A percentile compares a stretch with the other conserved stretches of the same genome.
phyloP scores from a whole-genome alignment of 257 asterid genomes.

The Nicotiana otophora region DNA sequence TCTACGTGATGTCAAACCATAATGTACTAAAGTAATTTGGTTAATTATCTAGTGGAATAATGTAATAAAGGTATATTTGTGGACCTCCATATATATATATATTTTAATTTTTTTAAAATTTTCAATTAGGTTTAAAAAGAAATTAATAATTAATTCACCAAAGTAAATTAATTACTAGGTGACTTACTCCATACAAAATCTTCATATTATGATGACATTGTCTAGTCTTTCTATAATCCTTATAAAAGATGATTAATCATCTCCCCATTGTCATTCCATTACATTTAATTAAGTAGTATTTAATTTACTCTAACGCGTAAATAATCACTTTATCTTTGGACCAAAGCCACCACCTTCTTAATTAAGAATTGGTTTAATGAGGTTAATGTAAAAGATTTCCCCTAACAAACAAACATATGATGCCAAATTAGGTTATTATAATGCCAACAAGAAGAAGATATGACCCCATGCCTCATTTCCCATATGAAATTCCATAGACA shows the following conservation, averaged over 20 bases:
- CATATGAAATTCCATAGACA: conserved; percentile 13
- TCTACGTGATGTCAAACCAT: conserved; percentile 16
- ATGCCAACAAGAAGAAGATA: not conserved
- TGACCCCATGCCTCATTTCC: conserved; percentile 2
- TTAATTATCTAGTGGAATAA: not conserved
- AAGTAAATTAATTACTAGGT: not conserved
- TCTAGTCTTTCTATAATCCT: not conserved
- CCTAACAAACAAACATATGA: conserved; percentile 4
- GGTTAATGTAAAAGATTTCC: not conserved
- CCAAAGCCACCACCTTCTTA: conserved; percentile 7
- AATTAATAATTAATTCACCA: not conserved
- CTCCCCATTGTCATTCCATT: conserved; percentile 5
- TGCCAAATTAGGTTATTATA: not conserved
- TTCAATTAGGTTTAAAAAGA: not conserved
- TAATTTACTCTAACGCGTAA: conserved; percentile 1
- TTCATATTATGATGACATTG: conserved; percentile 2
- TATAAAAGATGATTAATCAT: not conserved
- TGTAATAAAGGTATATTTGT: not conserved
- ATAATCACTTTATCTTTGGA: conserved; percentile 3
- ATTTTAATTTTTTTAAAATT: not conserved
- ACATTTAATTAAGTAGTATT: not conserved
- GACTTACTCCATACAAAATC: conserved; percentile 3
- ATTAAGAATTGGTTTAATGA: not conserved
- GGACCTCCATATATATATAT: not conserved
- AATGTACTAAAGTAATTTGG: not conserved